Conservation (phyloP, 108 stramenopile species). For the Cyclotella choctawhatcheeana region DNA sequence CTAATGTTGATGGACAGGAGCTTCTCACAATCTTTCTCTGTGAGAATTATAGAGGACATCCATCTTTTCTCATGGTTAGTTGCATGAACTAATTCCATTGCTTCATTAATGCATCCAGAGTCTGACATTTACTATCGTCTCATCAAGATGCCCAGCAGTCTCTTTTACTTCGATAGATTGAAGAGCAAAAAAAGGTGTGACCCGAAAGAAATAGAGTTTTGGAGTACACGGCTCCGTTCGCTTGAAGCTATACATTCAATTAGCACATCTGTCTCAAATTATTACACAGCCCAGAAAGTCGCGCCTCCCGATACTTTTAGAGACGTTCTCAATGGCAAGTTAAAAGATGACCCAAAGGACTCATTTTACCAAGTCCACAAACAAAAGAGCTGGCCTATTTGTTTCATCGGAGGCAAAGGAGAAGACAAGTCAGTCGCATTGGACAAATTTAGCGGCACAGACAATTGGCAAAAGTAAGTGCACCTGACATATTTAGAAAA, state of each 20-base stretch:
- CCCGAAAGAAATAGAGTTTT: conserved; percentile 30
- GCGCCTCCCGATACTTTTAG: conserved; percentile 1
- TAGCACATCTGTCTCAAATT: too few relatives aligned
- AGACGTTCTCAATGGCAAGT: not conserved
- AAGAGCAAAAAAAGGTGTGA: conserved; percentile 30
- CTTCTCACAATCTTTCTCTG: conserved; percentile 61
- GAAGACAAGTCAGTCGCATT: conserved; percentile 56
- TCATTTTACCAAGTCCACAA: conserved; percentile 31
- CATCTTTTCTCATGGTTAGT: conserved; percentile 55
- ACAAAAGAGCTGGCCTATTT: conserved; percentile 67
- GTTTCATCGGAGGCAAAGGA: conserved; percentile 66
- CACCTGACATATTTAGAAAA: too few relatives aligned
- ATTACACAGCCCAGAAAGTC: not conserved
- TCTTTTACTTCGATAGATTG: conserved; percentile 72
- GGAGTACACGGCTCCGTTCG: conserved; percentile 51
- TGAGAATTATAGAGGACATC: conserved; percentile 69
- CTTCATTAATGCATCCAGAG: not conserved
- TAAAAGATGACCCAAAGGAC: not conserved
- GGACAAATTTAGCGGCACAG: conserved; percentile 57
- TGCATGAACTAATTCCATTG: not conserved
- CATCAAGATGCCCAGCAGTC: conserved; percentile 55
- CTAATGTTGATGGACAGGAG: conserved; percentile 44
- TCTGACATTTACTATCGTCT: not conserved
- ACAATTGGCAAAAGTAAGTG: conserved; percentile 68
- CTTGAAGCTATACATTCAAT: conserved; percentile 58